Conservation (phyloP, 73 alveolate genomes). For the Effrenium voratum region DNA sequence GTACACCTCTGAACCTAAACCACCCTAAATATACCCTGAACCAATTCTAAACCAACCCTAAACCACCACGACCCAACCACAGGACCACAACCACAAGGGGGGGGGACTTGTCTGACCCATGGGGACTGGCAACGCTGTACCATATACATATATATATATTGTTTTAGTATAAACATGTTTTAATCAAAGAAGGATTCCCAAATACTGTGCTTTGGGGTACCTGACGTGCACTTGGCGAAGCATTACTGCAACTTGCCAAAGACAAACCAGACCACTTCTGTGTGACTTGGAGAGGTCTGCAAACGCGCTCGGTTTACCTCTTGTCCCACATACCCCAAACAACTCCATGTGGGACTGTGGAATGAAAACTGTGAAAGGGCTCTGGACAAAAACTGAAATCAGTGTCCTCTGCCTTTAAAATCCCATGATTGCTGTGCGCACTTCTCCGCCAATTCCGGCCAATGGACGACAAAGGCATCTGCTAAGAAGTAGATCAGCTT, state of each 20-base stretch:
- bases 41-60: too few species aligned
- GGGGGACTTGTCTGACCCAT: too few species aligned
- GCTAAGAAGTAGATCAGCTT: conserved; percentile 56
- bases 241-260: background rate
- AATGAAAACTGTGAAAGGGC: background rate
- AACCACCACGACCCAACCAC: too few species aligned
- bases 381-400: background rate
- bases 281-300: background rate
- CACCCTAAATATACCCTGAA: too few species aligned
- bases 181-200: conserved; percentile 38
- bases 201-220: conserved; percentile 56
- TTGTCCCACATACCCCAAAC: background rate
- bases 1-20: too few species aligned
- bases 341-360: background rate
- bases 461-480: conserved; percentile 66
- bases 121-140: too few species aligned
- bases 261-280: background rate
- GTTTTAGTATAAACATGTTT: too few species aligned
- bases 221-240: background rate
- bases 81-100: too few species aligned
- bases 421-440: background rate
- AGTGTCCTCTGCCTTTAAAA: background rate
- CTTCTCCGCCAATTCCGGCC: conserved; percentile 79
- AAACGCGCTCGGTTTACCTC: background rate
- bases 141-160: too few species aligned